These are phyloP conservation scores for Fraxinus greggii DNA, from an alignment of 305 asterid species.

Conservation along the genomic window DNA sequence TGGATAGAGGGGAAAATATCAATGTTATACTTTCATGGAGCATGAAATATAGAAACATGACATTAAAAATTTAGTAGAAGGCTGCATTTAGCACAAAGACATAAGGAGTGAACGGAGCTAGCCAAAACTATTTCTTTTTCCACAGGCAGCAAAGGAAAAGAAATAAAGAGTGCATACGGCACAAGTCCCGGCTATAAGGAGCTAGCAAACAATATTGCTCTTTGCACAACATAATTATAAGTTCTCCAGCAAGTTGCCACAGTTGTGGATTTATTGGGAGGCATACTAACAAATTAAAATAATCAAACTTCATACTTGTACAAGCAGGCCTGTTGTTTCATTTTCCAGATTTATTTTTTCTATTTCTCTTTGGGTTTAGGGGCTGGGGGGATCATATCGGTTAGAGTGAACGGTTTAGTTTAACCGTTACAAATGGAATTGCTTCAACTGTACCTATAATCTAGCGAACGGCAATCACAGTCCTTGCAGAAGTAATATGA, in stretches of 20 bases:
- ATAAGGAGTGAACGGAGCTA: not conserved
- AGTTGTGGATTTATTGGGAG: not conserved
- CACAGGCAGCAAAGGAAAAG: not conserved
- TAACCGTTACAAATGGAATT: conserved; percentile 10
- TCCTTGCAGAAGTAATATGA: conserved; percentile 90
- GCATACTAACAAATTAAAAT: conserved; percentile 9
- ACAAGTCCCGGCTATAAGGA: not conserved
- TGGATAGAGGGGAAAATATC: not conserved
- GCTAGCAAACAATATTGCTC: not conserved
- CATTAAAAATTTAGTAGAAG: not conserved
- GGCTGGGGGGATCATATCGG: not conserved
- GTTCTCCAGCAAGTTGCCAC: not conserved
- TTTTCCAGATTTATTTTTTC: not conserved
- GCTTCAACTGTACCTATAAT: conserved; percentile 60
- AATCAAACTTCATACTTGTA: conserved; percentile 4
- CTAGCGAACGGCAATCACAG: conserved; percentile 77
- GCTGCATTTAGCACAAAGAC: not conserved
- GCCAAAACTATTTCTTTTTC: not conserved
- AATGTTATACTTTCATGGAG: not conserved
- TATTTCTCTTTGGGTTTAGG: not conserved
- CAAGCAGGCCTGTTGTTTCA: not conserved
- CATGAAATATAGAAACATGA: not conserved
- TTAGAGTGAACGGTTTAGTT: not conserved
- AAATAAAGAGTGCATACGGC: not conserved
- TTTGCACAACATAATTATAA: not conserved